Percentiles rank a stretch among this genome's conserved stretches.
Conservation (phyloP, 768 basidiomycete genomes). For the Pleurotus salmoneostramineus region DNA sequence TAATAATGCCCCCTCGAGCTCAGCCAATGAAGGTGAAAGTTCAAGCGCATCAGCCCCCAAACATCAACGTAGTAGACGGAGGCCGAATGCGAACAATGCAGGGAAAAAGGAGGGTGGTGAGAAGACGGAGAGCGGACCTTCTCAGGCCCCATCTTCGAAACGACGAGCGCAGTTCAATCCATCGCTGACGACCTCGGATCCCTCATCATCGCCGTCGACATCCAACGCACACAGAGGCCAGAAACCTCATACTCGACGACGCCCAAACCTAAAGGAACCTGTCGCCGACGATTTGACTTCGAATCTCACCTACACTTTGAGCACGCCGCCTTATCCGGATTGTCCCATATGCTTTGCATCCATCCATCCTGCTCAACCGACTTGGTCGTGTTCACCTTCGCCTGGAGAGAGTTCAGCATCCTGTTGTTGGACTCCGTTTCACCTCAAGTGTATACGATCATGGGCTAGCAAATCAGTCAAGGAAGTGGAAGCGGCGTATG, state of each 20-base stretch:
- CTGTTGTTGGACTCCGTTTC: constrained; percentile 90
- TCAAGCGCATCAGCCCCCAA: background rate
- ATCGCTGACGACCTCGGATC: background rate
- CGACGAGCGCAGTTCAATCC: constrained; percentile 4
- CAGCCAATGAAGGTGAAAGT: background rate
- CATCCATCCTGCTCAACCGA: constrained; percentile 74
- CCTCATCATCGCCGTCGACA: background rate
- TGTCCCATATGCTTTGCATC: constrained; percentile 82
- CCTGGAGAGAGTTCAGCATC: constrained; percentile 15
- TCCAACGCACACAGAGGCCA: background rate
- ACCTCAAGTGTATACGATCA: constrained; percentile 81
- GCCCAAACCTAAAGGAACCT: constrained; percentile 15
- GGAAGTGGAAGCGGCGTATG: constrained; percentile 69
- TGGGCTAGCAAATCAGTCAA: constrained; percentile 87
- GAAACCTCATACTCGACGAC: constrained; percentile 1
- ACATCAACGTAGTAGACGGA: background rate
- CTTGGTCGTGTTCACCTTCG: constrained; percentile 83
- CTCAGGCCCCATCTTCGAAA: background rate
- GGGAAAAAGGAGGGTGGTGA: background rate
- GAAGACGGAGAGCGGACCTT: no score
- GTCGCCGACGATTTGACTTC: constrained; percentile 72
- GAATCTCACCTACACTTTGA: constrained; percentile 59
- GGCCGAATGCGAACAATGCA: background rate
- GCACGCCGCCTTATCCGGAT: constrained; percentile 69
- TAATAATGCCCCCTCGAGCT: background rate